Percentiles rank a stretch among this genome's conserved stretches.
Evolutionary conservation across 2,329 filamentous ascomycete species (phyloP).

Genomic region (Venturia oleaginea): DNA sequence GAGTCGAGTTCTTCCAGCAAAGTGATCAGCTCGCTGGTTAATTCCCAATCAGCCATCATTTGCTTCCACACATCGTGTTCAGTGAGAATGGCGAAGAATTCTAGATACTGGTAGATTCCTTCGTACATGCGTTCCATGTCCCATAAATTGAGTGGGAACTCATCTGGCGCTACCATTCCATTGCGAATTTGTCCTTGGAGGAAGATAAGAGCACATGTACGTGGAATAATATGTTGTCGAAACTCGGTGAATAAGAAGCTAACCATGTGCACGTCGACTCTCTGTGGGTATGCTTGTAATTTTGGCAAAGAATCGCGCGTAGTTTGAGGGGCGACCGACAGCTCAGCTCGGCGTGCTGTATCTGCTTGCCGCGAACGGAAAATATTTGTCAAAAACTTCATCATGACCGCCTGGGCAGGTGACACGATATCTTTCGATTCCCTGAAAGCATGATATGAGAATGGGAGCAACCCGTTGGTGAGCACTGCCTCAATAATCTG

Average conservation of each 20-base stretch:
- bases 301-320: slow-evolving; percentile 15
- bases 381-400: slow-evolving; percentile 84
- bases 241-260: slow-evolving; percentile 92
- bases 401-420: slow-evolving; percentile 84
- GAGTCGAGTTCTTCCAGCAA: slow-evolving; percentile 80
- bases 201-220: slow-evolving; percentile 89
- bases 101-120: slow-evolving; percentile 85
- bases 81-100: slow-evolving; percentile 83
- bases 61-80: slow-evolving; percentile 76
- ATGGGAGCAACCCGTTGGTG: slow-evolving; percentile 79
- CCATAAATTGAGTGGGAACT: slow-evolving; percentile 92
- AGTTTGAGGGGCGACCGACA: slow-evolving; percentile 45
- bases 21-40: slow-evolving; percentile 78
- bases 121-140: slow-evolving; percentile 97
- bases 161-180: slow-evolving; percentile 64
- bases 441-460: slow-evolving; percentile 82
- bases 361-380: slow-evolving; percentile 55
- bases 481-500: slow-evolving; percentile 93
- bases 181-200: slow-evolving; percentile 83
- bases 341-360: slow-evolving; percentile 54
- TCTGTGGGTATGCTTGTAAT: slow-evolving; percentile 24
- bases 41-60: slow-evolving; percentile 85
- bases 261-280: slow-evolving; percentile 57
- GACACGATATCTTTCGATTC: slow-evolving; percentile 96
- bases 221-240: slow-evolving; percentile 82